Base-by-base conservation (phyloP, 345 rosid genomes). In the Cochlearia excelsa region DNA sequence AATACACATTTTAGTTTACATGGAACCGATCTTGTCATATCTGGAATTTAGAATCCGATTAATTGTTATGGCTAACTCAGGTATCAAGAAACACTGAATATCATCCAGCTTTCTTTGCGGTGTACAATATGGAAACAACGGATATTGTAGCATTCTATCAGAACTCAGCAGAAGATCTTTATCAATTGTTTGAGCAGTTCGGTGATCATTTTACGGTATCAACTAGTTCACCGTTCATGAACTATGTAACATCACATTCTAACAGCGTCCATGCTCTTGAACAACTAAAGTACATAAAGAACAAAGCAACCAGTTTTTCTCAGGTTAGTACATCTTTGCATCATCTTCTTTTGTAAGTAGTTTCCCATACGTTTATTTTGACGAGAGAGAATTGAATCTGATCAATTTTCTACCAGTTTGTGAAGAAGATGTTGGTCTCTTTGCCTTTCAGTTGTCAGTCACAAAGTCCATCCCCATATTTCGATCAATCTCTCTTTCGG, bases 71-170 rank as follows among this genome's bases (percentile, higher is more conserved):
- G 67, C 67, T 69, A 57, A 50, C 64, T 75, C 81, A 83, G 88
- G 82, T 76, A 52, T 74, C 85, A 31, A 79, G 95, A 68, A 83
- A 68, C 61, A 74, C 83, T 70, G 96, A 92, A 78, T 71, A 74
- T 54, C 90, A 77, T 54, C 78, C 80, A n/a, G 83, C 97, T 39
- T 93, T 93, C 75, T 93, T 89, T 56, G 95, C 90, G 5, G 95
- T 93, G 42, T 93, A 93, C 78, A 81, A 89, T 74, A 93, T 93
- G 97, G 99, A 88, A 74, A 87, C 97, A 61, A 86, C 99, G 37
- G 95, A 93, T 68, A 78, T 93, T 64, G 84, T 89, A 74, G 90
- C 97, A 67, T 93, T 89, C 77, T 87, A 85, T 80, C 92, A 83
- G 99, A 87, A 89, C 74, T 78, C 95, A 52, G 85, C 95, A 38